Conservation (phyloP, 345 rosid genomes). For the Eucalyptus dawsonii region DNA sequence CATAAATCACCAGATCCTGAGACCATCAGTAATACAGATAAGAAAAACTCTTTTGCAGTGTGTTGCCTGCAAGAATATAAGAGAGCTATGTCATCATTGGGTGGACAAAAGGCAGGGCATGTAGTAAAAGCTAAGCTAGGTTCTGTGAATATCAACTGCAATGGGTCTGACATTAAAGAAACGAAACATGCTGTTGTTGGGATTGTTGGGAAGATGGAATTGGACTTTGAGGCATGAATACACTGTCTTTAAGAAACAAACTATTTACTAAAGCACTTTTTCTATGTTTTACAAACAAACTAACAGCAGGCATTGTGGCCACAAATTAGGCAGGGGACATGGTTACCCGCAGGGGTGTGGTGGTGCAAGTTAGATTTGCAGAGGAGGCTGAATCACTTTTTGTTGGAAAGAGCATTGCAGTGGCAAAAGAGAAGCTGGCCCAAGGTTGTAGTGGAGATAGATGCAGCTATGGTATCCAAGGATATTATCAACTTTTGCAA, state of each 20-base stretch:
- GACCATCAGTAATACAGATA: not conserved
- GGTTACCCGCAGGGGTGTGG: not conserved
- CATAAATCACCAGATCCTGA: not conserved
- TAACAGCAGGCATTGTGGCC: not conserved
- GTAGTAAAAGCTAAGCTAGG: not conserved
- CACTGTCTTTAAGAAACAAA: not conserved
- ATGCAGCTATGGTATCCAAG: not conserved
- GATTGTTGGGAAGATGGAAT: not conserved
- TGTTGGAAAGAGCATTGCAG: not conserved
- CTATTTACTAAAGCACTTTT: not conserved
- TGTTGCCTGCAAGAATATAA: not conserved
- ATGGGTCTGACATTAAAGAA: not conserved
- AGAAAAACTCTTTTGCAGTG: not conserved
- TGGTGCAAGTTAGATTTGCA: not conserved
- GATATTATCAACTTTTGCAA: not conserved
- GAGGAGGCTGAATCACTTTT: not conserved
- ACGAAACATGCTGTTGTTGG: not conserved
- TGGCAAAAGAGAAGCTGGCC: not conserved
- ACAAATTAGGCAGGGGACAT: not conserved
- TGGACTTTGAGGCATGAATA: not conserved
- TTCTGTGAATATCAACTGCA: not conserved
- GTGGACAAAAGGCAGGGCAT: not conserved
- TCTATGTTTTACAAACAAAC: not conserved
- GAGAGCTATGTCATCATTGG: not conserved
- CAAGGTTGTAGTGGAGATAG: not conserved